These are phyloP conservation scores for Aspergillus niger DNA, from an alignment of 2,329 filamentous ascomycete species.

Conservation along the genomic window DNA sequence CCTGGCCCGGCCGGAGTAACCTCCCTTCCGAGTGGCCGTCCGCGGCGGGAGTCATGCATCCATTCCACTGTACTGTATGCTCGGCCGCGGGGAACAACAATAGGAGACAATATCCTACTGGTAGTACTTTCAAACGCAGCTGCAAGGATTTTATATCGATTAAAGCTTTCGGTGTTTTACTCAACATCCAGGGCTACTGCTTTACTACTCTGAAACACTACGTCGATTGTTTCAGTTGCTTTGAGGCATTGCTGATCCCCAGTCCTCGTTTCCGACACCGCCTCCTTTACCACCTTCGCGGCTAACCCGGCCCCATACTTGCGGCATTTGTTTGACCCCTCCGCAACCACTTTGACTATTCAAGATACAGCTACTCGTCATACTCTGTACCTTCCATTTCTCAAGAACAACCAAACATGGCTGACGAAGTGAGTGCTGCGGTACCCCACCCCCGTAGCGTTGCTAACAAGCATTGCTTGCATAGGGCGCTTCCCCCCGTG, in stretches of 20 bases:
- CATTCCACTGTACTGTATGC: not conserved
- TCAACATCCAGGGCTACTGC: not conserved
- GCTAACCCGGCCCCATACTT: not conserved
- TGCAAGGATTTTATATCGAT: not conserved
- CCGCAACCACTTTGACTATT: not conserved
- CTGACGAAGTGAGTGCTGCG: conserved; percentile 44
- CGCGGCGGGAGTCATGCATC: conserved; percentile 16
- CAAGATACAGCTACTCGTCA: not conserved
- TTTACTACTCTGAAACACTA: not conserved
- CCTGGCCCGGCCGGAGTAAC: conserved; percentile 22
- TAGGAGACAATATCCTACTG: not conserved
- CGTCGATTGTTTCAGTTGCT: not conserved
- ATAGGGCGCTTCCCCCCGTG: conserved; percentile 80
- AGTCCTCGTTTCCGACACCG: conserved; percentile 26
- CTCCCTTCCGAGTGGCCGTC: conserved; percentile 26
- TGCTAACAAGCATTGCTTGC: conserved; percentile 3
- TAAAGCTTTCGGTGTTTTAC: not conserved
- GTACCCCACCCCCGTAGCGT: not conserved
- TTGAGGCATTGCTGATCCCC: not conserved
- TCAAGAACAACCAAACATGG: conserved; percentile 34
- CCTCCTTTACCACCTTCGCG: conserved; percentile 15
- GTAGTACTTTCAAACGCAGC: not conserved
- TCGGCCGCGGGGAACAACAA: conserved; percentile 16
- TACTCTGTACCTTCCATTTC: not conserved
- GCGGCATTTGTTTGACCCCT: conserved; percentile 1